A percentile compares a stretch with the other conserved stretches of the same genome.
phyloP scores from a whole-genome alignment of 768 basidiomycete species.

The Paxillus involutus region DNA sequence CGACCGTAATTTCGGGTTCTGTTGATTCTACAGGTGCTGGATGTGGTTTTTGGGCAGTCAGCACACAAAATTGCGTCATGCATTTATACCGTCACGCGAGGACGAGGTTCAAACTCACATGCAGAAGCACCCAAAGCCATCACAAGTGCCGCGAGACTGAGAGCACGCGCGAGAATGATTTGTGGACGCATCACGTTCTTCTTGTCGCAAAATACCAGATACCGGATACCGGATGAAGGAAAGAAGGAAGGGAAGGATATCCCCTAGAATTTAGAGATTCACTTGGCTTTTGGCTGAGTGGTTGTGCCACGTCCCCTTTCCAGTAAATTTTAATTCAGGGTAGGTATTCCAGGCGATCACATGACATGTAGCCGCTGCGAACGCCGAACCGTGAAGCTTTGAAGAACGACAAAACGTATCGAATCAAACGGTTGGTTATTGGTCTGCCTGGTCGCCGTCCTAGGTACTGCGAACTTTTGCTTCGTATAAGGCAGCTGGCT shows the following conservation, averaged over 20 bases:
- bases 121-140: constrained; percentile 30
- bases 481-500: no score
- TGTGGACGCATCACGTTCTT: constrained; percentile 33
- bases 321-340: constrained; percentile 23
- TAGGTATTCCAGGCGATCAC: constrained; percentile 10
- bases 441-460: no score
- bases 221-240: background rate
- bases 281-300: background rate
- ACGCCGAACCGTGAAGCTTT: no score
- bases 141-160: constrained; percentile 29
- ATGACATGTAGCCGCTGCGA: no score
- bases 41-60: background rate
- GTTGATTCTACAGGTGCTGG: constrained; percentile 29
- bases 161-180: constrained; percentile 24
- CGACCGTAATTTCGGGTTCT: constrained; percentile 54
- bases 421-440: no score
- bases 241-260: background rate
- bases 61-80: background rate
- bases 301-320: constrained; percentile 21
- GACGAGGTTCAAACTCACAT: constrained; percentile 16
- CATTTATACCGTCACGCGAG: no score
- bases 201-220: background rate
- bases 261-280: background rate
- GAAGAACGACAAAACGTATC: no score
- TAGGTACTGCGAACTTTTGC: no score